Evolutionary conservation across 2,329 filamentous ascomycete genomes (phyloP), one percentile per base, ranked within the genome.

Genomic region (Diaporthe humulicola): DNA sequence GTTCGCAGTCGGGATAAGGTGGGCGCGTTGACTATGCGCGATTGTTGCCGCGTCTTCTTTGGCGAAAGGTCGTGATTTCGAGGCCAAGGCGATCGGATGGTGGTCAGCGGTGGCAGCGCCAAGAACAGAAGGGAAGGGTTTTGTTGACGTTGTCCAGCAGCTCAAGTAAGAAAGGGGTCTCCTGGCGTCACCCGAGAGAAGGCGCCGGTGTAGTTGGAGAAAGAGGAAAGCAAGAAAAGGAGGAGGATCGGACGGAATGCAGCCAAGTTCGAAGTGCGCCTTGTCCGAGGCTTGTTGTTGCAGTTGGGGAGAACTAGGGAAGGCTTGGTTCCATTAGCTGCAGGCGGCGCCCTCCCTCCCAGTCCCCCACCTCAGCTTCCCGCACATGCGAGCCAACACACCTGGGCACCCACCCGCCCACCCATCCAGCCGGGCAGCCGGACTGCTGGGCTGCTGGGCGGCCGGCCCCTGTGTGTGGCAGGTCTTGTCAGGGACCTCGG

Each of bases 401-500:
- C n/a, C 30, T 38, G 56, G 9, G 22, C 56, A 25, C 45, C 45
- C 19, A 50, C 57, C 22, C n/a, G n/a, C 45, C 45, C 30, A 17
- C 19, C 17, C 56, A 61, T 36, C 60, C 54, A 57, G 28, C 54
- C 17, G 54, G 28, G 15, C 48, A 52, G 48, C 48, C 36, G 36
- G 30, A 25, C 19, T 36, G 54, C 19, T 38, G 56, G 25, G 12
- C 10, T 38, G 38, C 36, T 42, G 15, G 36, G 57, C 57, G 42
- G 38, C 57, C 58, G 58, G 15, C n/a, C 17, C 60, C 28, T 40
- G 12, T 48, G 67, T 42, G 50, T 56, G 48, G 38, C 69, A 71
- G 70, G 52, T 48, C 70, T 71, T 52, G 70, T 71, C 70, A 71
- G 70, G 70, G 70, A 48, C 69, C 40, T 28, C 28, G 50, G 48